Evolutionary conservation across 192 early-diverging fungal genomes (phyloP).

Genomic region (Backusella tarrabulga): DNA sequence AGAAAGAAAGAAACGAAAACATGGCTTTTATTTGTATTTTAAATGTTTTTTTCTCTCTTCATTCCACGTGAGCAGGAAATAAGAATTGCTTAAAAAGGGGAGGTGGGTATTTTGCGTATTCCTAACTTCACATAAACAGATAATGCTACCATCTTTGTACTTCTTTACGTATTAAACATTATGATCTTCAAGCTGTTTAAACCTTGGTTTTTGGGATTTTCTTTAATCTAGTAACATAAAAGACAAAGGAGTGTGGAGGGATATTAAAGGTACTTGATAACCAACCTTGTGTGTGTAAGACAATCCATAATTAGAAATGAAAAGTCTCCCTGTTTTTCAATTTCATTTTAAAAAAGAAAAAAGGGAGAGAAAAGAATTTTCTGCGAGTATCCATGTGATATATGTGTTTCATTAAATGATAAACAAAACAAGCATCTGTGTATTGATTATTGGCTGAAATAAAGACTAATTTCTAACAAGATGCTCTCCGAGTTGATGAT

Average conservation of each 20-base stretch:
- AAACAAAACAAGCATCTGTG: not conserved
- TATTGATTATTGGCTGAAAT: too few species aligned
- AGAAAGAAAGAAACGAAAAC: not conserved
- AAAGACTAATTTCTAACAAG: too few species aligned
- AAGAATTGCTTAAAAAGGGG: not conserved
- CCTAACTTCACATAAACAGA: not conserved
- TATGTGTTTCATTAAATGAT: not conserved
- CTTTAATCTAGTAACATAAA: not conserved
- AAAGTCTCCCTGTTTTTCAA: not conserved
- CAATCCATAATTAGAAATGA: too few species aligned
- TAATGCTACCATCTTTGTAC: too few species aligned
- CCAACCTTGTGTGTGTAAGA: too few species aligned
- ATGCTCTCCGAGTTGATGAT: not conserved
- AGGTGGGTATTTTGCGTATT: not conserved
- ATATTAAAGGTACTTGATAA: not conserved
- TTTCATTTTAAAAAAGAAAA: not conserved
- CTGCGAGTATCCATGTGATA: not conserved
- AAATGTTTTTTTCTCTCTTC: not conserved
- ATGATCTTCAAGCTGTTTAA: not conserved
- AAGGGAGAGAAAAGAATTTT: not conserved
- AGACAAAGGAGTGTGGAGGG: not conserved
- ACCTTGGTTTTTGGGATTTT: not conserved
- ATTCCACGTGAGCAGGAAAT: not conserved
- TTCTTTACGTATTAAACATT: too few species aligned
- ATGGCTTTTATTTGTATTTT: not conserved